Evolutionary conservation across 805 yeast genomes (phyloP).

Genomic region (Saccharomycopsis fermentans): DNA sequence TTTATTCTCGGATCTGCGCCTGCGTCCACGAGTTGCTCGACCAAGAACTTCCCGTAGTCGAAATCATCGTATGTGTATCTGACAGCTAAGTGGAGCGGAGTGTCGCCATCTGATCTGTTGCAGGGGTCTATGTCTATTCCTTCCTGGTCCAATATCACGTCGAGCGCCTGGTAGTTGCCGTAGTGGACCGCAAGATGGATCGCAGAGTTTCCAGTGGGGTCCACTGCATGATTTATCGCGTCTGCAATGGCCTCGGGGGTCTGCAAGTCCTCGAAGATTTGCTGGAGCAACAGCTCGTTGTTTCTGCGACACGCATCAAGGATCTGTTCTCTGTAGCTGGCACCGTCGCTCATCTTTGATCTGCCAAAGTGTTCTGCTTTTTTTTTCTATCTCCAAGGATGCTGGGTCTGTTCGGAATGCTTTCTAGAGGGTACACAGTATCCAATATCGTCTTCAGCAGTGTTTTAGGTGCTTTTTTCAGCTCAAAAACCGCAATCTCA

Average conservation of each 20-base stretch:
- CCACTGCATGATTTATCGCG: constrained; percentile 59
- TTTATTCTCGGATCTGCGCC: constrained; percentile 70
- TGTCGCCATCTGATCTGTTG: constrained; percentile 63
- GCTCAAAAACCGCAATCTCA: not conserved
- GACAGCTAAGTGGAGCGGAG: constrained; percentile 85
- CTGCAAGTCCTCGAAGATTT: constrained; percentile 38
- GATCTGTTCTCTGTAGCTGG: constrained; percentile 66
- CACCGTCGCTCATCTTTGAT: constrained; percentile 48
- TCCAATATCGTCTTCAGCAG: too few relatives aligned
- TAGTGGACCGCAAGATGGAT: constrained; percentile 72
- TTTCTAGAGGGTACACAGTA: too few relatives aligned
- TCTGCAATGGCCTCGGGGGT: constrained; percentile 28
- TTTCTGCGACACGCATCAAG: constrained; percentile 84
- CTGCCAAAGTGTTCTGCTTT: too few relatives aligned
- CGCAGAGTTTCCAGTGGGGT: constrained; percentile 72
- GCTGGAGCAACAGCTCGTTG: constrained; percentile 62
- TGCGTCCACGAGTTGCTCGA: constrained; percentile 78
- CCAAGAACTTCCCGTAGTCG: constrained; percentile 70
- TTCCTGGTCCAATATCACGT: constrained; percentile 70
- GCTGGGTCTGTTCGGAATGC: too few relatives aligned
- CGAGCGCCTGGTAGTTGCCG: constrained; percentile 84
- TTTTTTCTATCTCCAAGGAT: too few relatives aligned
- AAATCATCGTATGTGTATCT: constrained; percentile 69
- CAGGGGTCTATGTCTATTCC: constrained; percentile 85
- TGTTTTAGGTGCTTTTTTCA: too few relatives aligned